Conservation (phyloP, 1,284 basidiomycete genomes). For the Xerocomus minutiporus region DNA sequence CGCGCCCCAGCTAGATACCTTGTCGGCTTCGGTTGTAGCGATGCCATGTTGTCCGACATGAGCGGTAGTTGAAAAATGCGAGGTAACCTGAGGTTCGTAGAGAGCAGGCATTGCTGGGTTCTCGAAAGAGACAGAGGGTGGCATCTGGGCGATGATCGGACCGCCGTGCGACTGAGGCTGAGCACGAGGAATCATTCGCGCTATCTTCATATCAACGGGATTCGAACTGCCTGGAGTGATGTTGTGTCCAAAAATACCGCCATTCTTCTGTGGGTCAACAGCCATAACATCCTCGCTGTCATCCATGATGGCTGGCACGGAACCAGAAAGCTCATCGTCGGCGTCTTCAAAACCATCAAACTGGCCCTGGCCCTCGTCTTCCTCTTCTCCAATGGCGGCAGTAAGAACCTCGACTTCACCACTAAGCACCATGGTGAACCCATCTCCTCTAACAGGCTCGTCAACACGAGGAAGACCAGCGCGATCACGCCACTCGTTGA, state of each 20-base stretch:
- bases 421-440: conserved; percentile 61
- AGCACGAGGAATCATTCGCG: conserved; percentile 20
- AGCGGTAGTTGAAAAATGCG: conserved; percentile 15
- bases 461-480: conserved; percentile 64
- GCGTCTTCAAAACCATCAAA: conserved; percentile 39
- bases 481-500: conserved; percentile 84
- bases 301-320: conserved; percentile 23
- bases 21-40: conserved; percentile 24
- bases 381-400: conserved; percentile 47
- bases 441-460: conserved; percentile 63
- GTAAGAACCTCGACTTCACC: conserved; percentile 66
- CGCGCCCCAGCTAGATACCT: conserved; percentile 30
- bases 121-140: conserved; percentile 30
- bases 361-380: conserved; percentile 46
- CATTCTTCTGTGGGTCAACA: conserved; percentile 18
- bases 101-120: conserved; percentile 33
- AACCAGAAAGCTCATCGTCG: conserved; percentile 26
- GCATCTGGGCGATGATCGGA: conserved; percentile 31
- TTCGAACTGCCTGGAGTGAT: conserved; percentile 20
- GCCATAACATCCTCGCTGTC: conserved; percentile 29
- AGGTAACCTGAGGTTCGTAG: conserved; percentile 28
- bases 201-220: conserved; percentile 26
- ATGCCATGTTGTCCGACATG: conserved; percentile 22
- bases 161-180: conserved; percentile 20
- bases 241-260: conserved; percentile 22